These are phyloP conservation scores for Cytospora leucostoma DNA, from an alignment of 2,329 filamentous ascomycete species.

Conservation along the genomic window DNA sequence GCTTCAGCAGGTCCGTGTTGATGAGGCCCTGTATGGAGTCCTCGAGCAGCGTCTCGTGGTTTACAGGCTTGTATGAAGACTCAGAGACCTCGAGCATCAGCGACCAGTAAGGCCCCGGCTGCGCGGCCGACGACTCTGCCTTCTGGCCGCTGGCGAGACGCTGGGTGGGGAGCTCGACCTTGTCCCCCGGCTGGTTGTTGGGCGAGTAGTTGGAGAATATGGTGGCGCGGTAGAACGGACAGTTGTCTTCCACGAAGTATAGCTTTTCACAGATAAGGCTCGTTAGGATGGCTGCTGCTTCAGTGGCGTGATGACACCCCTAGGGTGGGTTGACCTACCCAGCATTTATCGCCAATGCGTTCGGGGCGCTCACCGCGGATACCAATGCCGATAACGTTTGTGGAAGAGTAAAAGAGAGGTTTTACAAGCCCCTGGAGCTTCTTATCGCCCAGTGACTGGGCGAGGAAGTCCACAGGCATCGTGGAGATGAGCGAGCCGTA, in stretches of 20 bases:
- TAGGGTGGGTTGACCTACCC: constrained; percentile 56
- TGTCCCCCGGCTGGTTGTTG: constrained; percentile 87
- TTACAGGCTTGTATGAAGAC: constrained; percentile 91
- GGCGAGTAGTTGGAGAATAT: constrained; percentile 99
- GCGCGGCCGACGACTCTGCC: constrained; percentile 68
- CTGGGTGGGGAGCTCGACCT: constrained; percentile 82
- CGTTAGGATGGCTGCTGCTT: constrained; percentile 32
- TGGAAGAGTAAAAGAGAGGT: constrained; percentile 93
- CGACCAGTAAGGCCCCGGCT: constrained; percentile 97
- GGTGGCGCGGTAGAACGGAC: constrained; percentile 98
- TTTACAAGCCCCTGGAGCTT: constrained; percentile 83
- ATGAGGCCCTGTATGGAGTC: constrained; percentile 95
- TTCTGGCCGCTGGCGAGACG: constrained; percentile 85
- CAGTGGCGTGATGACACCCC: too few relatives aligned
- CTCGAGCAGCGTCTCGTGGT: constrained; percentile 78
- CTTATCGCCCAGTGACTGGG: constrained; percentile 83
- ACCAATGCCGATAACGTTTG: constrained; percentile 95
- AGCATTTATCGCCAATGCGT: constrained; percentile 99
- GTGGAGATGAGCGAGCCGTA: constrained; percentile 94
- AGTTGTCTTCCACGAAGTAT: constrained; percentile 99
- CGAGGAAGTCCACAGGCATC: constrained; percentile 91
- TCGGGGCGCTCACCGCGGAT: constrained; percentile 89
- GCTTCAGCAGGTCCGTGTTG: constrained; percentile 95
- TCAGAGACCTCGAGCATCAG: constrained; percentile 99
- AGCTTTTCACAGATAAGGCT: constrained; percentile 50